Percentiles rank a stretch among this genome's conserved stretches.
phyloP scores from a whole-genome alignment of 768 basidiomycete genomes.

The Trametes villosa region DNA sequence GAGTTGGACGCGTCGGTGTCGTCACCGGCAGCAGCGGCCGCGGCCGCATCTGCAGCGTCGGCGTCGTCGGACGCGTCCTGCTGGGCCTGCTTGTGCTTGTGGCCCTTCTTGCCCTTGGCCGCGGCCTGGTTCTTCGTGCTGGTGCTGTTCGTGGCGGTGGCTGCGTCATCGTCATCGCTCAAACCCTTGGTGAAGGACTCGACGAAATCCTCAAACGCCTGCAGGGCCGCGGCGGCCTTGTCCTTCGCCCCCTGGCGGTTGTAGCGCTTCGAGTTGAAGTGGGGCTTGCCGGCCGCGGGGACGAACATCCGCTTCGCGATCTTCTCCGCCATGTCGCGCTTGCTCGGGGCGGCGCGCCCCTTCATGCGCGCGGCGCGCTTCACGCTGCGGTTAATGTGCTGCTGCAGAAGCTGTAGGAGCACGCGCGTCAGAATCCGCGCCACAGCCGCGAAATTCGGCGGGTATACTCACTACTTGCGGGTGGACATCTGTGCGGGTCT shows the following conservation, averaged over 20 bases:
- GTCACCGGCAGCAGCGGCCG: neutral
- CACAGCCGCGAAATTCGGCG: neutral
- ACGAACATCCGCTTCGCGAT: constrained; percentile 48
- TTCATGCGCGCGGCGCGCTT: constrained; percentile 73
- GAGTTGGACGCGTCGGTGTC: constrained; percentile 5
- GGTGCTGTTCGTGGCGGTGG: neutral
- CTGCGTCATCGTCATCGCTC: neutral
- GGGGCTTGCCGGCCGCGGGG: constrained; percentile 36
- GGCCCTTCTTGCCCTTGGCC: constrained; percentile 20
- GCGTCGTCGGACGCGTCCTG: neutral
- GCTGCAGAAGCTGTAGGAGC: constrained; percentile 59
- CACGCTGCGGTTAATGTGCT: constrained; percentile 67
- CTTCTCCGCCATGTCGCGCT: constrained; percentile 48
- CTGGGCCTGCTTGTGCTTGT: constrained; percentile 5
- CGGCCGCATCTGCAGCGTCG: constrained; percentile 4
- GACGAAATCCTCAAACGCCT: neutral
- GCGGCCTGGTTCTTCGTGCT: neutral
- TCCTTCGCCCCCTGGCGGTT: constrained; percentile 20
- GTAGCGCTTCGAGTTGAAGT: constrained; percentile 19
- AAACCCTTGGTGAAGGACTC: constrained; percentile 5
- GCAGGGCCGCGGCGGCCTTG: constrained; percentile 7
- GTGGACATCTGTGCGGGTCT: constrained; percentile 40
- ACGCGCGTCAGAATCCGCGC: neutral
- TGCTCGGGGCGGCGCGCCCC: constrained; percentile 55
- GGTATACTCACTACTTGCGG: constrained; percentile 46